Conservation (phyloP, 768 basidiomycete species). For the Amanita phalloides region DNA sequence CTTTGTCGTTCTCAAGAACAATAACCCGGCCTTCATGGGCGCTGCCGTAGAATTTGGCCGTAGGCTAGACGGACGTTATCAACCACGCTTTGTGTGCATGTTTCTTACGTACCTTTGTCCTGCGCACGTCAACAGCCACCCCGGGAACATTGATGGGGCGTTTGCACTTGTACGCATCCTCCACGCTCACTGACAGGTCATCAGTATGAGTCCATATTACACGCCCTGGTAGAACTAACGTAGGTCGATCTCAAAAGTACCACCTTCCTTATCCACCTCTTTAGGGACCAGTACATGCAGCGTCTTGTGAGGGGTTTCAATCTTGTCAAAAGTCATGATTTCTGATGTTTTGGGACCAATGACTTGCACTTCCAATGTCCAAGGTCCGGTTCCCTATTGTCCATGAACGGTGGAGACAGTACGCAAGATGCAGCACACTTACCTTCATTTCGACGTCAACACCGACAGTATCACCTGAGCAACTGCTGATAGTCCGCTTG, state of each 20-base stretch:
- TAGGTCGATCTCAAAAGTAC: slow-evolving; percentile 70
- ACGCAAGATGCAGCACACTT: slow-evolving; percentile 10
- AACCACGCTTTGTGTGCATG: not conserved
- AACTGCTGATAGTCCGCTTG: slow-evolving; percentile 58
- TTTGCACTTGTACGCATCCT: slow-evolving; percentile 84
- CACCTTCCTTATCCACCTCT: slow-evolving; percentile 55
- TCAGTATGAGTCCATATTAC: slow-evolving; percentile 7
- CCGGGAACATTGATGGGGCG: slow-evolving; percentile 67
- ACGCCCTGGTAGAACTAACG: slow-evolving; percentile 27
- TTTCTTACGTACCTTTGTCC: slow-evolving; percentile 49
- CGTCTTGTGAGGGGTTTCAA: slow-evolving; percentile 42
- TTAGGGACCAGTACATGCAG: slow-evolving; percentile 61
- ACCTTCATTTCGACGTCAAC: slow-evolving; percentile 79
- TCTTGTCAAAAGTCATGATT: slow-evolving; percentile 40
- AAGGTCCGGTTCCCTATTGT: slow-evolving; percentile 76
- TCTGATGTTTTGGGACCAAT: slow-evolving; percentile 65
- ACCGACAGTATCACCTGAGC: slow-evolving; percentile 65
- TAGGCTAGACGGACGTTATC: slow-evolving; percentile 43
- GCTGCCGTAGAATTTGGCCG: slow-evolving; percentile 75
- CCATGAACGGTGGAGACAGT: not conserved
- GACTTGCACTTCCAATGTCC: slow-evolving; percentile 77
- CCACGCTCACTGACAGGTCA: slow-evolving; percentile 57
- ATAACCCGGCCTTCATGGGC: slow-evolving; percentile 43
- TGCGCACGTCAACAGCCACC: slow-evolving; percentile 73
- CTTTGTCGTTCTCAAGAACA: slow-evolving; percentile 65